Conservation (phyloP, 2,329 filamentous ascomycete species). For the Fusarium sp. region DNA sequence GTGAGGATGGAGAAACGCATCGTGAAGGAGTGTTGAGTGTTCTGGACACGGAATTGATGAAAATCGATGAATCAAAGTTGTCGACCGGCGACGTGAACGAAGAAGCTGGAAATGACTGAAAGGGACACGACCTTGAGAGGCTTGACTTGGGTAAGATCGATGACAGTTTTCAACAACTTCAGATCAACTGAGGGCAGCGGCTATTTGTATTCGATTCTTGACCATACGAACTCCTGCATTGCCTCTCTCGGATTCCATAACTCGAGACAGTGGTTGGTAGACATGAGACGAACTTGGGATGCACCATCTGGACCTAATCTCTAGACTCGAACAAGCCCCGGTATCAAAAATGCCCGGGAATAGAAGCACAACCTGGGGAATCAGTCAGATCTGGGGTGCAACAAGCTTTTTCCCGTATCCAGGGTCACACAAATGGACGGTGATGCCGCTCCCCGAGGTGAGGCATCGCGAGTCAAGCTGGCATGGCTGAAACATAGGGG, state of each 20-base stretch:
- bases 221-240: neutral
- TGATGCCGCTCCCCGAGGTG: neutral
- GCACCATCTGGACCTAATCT: constrained; percentile 3
- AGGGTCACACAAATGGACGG: neutral
- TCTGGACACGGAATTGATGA: constrained; percentile 23
- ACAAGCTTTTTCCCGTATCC: neutral
- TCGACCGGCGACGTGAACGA: constrained; percentile 64
- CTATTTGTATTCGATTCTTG: constrained; percentile 28
- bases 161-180: neutral
- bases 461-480: constrained; percentile 7
- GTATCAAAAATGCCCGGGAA: neutral
- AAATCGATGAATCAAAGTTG: constrained; percentile 47
- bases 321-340: neutral
- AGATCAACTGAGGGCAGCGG: neutral
- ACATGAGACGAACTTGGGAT: constrained; percentile 29
- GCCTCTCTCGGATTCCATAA: constrained; percentile 1
- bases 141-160: constrained; percentile 7
- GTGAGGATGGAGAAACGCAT: constrained; percentile 66
- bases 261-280: constrained; percentile 21
- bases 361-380: constrained; percentile 2
- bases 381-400: neutral
- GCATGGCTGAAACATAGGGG: constrained; percentile 27
- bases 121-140: constrained; percentile 8
- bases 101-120: constrained; percentile 15
- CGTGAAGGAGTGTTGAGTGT: constrained; percentile 49